Evolutionary conservation across 306 rosid species (phyloP).

Genomic region (Fragaria vesca): DNA sequence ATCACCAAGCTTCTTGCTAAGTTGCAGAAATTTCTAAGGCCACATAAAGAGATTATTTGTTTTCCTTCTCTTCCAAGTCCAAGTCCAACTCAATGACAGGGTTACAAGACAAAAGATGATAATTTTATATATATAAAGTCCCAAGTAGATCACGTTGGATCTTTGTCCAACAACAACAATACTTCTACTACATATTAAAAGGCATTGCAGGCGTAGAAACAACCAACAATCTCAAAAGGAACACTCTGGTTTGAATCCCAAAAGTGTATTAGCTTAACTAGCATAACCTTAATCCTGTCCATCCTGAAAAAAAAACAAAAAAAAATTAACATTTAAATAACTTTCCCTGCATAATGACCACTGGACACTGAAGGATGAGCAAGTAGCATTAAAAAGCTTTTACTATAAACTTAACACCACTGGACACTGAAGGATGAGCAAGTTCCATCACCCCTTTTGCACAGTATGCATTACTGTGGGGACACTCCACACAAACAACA

Average conservation of each 20-base stretch:
- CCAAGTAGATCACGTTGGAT: constrained; percentile 12
- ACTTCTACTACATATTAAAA: constrained; percentile 22
- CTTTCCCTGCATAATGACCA: neutral
- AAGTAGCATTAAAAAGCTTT: no score
- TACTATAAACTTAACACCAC: no score
- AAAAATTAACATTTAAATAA: constrained; percentile 6
- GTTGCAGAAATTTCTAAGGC: neutral
- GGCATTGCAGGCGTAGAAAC: neutral
- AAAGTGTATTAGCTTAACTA: constrained; percentile 15
- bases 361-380: no score
- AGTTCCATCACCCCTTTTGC: neutral
- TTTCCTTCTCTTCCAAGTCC: neutral
- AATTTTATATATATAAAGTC: constrained; percentile 7
- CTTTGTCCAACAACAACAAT: constrained; percentile 26
- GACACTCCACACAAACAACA: neutral
- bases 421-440: no score
- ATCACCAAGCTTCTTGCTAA: neutral
- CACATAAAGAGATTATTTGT: constrained; percentile 14
- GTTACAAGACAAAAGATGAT: constrained; percentile 19
- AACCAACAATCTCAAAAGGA: constrained; percentile 18
- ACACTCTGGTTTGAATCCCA: constrained; percentile 14
- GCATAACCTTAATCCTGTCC: constrained; percentile 28
- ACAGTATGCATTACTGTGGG: neutral
- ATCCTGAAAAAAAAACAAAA: constrained; percentile 26
- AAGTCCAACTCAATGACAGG: neutral